Evolutionary conservation across 352 stramenopile species (phyloP), one percentile per base, ranked within the genome.

Genomic region (Halophytophthora batemanensis): DNA sequence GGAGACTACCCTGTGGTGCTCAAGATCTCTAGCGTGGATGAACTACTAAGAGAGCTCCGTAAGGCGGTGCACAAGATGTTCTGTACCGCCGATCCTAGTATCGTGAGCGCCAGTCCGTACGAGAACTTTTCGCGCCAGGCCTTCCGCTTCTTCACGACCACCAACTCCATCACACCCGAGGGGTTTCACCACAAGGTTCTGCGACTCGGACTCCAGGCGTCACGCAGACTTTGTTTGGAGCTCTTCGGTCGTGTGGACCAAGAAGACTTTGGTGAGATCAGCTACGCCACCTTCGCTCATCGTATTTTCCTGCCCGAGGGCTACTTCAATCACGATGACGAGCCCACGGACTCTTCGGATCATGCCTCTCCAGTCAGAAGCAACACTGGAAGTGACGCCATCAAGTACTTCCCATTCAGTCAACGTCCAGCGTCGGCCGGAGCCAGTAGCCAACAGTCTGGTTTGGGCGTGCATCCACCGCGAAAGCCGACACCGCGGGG

Each of bases 131-230:
- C 59, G 22, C 64, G 77, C 37, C 78, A 87, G 33, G 82, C 82
- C 3, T 92, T 92, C 38, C 71, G 71, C 11, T 86, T 76, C 55
- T 92, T 90, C 54, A 92, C 82, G 37, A 86, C 75, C 12, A 87
- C 71, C 13, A 89, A 87, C 52, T 72, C 66, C 15, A 89, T 92
- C 56, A 82, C 75, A 0, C 60, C 68, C 3, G 74, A 90, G 47
- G 75, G 63, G 2, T 92, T 92, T 44, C 68, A 86, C 12, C 61
- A 74, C 62, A 83, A 82, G 23, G 64, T 90, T 19, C 61, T 69
- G 18, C 78, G 86, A 22, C 58, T 92, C 10, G 68, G 82, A 6
- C 31, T 89, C 10, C 71, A 69, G 5, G 77, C 61, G 12, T 65
- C 79, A 15, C 66, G 50, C 13, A 38, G 59, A 17, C 37, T 90